These are phyloP conservation scores for Sporobolomyces phaffii DNA, from an alignment of 768 basidiomycete genomes.

Conservation along the genomic window DNA sequence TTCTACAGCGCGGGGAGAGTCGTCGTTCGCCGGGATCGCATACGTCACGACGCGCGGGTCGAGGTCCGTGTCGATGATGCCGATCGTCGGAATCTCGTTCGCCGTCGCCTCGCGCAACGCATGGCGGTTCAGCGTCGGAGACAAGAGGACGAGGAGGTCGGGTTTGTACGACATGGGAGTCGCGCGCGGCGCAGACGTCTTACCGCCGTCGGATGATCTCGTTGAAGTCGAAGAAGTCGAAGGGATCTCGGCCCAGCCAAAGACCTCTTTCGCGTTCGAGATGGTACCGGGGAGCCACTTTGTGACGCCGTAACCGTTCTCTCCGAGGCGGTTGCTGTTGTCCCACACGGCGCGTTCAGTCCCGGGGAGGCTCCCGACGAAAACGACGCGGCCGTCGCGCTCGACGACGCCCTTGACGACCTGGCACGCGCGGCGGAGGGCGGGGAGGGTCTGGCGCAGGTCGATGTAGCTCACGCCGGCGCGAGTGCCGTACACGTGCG, in stretches of 20 bases:
- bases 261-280: slow-evolving; percentile 74
- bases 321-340: slow-evolving; percentile 66
- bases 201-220: neutral
- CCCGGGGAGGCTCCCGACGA: slow-evolving; percentile 58
- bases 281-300: slow-evolving; percentile 92
- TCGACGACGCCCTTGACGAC: slow-evolving; percentile 75
- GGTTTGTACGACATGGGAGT: slow-evolving; percentile 59
- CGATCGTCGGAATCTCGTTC: slow-evolving; percentile 86
- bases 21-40: slow-evolving; percentile 97
- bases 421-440: slow-evolving; percentile 81
- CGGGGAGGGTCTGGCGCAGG: slow-evolving; percentile 84
- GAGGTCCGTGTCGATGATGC: slow-evolving; percentile 86
- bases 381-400: slow-evolving; percentile 75
- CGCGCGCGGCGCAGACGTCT: too few relatives aligned
- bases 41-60: slow-evolving; percentile 97
- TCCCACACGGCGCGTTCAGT: slow-evolving; percentile 55
- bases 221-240: neutral
- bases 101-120: slow-evolving; percentile 87
- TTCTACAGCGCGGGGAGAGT: slow-evolving; percentile 82
- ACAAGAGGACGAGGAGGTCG: slow-evolving; percentile 84
- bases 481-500: slow-evolving; percentile 87
- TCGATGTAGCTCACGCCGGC: slow-evolving; percentile 80
- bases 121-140: slow-evolving; percentile 69
- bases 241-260: slow-evolving; percentile 50
- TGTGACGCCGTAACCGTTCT: slow-evolving; percentile 75